A percentile compares a stretch with the other conserved stretches of the same genome.
Conservation (phyloP, 2,329 filamentous ascomycete genomes). For the Colletotrichum scovillei region DNA sequence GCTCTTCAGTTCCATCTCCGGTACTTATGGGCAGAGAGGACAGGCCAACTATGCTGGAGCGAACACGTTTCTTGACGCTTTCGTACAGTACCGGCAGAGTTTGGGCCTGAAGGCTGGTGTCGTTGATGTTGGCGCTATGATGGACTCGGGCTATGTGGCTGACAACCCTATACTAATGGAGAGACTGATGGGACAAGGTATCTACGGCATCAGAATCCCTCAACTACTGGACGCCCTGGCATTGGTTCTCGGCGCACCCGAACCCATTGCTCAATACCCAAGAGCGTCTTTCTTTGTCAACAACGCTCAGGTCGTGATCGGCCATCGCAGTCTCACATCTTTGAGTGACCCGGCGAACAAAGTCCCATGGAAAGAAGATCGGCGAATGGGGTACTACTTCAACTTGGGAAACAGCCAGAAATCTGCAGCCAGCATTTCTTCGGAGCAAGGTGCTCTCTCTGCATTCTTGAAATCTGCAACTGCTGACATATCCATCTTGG, state of each 20-base stretch:
- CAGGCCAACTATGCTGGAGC: slow-evolving; percentile 54
- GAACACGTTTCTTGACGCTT: slow-evolving; percentile 53
- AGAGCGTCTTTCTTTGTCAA: slow-evolving; percentile 35
- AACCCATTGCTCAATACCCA: rapidly evolving
- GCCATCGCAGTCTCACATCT: slow-evolving; percentile 22
- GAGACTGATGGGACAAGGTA: slow-evolving; percentile 11
- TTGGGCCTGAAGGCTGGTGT: slow-evolving; percentile 49
- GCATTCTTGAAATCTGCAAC: background rate
- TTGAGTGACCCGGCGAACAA: slow-evolving; percentile 33
- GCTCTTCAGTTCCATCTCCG: slow-evolving; percentile 42
- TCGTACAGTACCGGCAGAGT: slow-evolving; percentile 48
- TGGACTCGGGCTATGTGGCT: slow-evolving; percentile 50
- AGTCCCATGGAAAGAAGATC: slow-evolving; percentile 37
- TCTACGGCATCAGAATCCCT: slow-evolving; percentile 29
- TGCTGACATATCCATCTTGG: background rate
- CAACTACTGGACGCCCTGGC: slow-evolving; percentile 32
- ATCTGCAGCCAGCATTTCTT: background rate
- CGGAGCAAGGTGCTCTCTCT: slow-evolving; percentile 41
- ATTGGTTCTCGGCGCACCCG: slow-evolving; percentile 1
- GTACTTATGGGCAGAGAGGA: slow-evolving; percentile 45
- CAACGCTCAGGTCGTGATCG: slow-evolving; percentile 6
- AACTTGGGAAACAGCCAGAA: slow-evolving; percentile 7
- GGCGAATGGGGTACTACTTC: slow-evolving; percentile 40
- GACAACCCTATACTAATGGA: slow-evolving; percentile 33
- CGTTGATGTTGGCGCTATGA: slow-evolving; percentile 50